phyloP scores from a whole-genome alignment of 352 stramenopile genomes.

The Pythium graminicola region DNA sequence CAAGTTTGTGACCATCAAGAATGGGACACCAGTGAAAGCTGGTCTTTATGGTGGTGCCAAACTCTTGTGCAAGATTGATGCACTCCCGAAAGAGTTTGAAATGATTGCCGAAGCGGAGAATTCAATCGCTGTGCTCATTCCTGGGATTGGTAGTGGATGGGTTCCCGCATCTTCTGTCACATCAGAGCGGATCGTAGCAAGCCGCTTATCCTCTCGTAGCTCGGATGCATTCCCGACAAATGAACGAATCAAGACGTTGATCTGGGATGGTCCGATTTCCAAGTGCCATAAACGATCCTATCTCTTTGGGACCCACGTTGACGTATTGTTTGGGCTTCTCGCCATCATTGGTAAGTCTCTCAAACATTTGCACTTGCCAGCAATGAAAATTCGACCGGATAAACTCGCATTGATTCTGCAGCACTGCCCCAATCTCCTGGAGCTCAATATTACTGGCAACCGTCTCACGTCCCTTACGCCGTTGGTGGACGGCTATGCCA shows the following conservation, averaged over 20 bases:
- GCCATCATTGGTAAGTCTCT: neutral
- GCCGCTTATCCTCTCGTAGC: neutral
- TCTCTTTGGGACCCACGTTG: too few relatives aligned
- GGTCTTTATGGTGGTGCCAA: neutral
- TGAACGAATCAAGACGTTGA: neutral
- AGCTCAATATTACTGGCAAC: constrained; percentile 3
- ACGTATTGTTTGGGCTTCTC: neutral
- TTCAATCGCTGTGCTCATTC: neutral
- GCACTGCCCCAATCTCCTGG: neutral
- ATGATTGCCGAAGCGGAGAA: neutral
- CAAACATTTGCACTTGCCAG: neutral
- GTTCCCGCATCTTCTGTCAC: neutral
- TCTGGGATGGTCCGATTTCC: neutral
- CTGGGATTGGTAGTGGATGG: constrained; percentile 1
- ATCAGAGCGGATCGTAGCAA: neutral
- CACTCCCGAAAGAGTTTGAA: neutral
- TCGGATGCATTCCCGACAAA: neutral
- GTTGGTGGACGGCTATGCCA: neutral
- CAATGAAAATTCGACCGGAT: neutral
- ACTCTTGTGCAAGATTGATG: neutral
- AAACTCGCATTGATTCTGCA: neutral
- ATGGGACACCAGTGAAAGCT: neutral
- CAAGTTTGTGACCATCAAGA: neutral
- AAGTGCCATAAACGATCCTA: neutral
- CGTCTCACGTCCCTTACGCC: neutral